Conservation (phyloP, 1,284 basidiomycete genomes). For the Gomphus sp. region DNA sequence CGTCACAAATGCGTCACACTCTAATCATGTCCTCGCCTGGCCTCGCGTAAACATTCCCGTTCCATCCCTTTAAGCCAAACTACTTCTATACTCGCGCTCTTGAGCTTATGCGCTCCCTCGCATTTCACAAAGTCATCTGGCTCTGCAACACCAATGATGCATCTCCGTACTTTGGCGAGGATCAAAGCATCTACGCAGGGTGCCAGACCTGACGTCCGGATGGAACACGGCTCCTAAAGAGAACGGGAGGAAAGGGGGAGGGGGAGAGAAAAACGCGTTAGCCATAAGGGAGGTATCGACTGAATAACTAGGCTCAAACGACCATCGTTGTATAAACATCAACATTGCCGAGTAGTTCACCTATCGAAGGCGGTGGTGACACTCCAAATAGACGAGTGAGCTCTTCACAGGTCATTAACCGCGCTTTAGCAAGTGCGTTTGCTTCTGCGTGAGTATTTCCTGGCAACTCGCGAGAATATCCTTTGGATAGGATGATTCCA, state of each 20-base stretch:
- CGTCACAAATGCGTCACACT: too few species aligned
- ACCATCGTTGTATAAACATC: conserved; percentile 88
- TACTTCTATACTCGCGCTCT: conserved; percentile 69
- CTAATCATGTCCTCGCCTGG: conserved; percentile 38
- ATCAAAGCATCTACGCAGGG: conserved; percentile 87
- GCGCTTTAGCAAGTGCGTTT: conserved; percentile 80
- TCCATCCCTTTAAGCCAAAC: conserved; percentile 66
- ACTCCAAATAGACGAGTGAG: conserved; percentile 31
- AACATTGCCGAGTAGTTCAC: conserved; percentile 44
- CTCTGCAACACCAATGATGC: conserved; percentile 88
- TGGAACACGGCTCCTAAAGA: conserved; percentile 76
- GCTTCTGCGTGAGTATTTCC: conserved; percentile 99
- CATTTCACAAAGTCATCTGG: conserved; percentile 94
- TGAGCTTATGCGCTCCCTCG: conserved; percentile 74
- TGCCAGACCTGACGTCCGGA: conserved; percentile 78
- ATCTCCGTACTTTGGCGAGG: conserved; percentile 57
- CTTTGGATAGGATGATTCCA: conserved; percentile 60
- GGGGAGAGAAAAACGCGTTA: neutral
- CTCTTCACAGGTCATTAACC: conserved; percentile 31
- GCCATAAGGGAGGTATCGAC: neutral
- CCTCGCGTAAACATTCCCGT: conserved; percentile 67
- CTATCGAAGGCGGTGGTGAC: conserved; percentile 26
- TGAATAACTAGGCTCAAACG: neutral
- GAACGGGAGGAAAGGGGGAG: too few species aligned
- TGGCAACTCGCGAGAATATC: conserved; percentile 86